Evolutionary conservation across 352 stramenopile genomes (phyloP), one percentile per base, ranked within the genome.

Genomic region (Elongisporangium undulatum): DNA sequence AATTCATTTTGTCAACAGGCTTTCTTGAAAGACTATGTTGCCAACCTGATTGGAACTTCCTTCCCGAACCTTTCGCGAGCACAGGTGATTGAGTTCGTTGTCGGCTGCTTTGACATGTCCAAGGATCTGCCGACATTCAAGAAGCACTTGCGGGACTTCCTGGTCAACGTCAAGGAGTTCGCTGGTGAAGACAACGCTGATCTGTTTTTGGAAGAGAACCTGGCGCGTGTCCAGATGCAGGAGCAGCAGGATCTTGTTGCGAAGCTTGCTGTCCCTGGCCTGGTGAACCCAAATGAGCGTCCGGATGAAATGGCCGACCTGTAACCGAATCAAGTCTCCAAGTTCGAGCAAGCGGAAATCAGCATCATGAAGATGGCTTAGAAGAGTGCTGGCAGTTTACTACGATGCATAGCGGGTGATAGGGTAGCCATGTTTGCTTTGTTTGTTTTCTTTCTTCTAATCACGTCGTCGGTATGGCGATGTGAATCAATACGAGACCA

Each of bases 131-230:
- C 86, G 51, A 92, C 93, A 49, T 99, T 99, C 80, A 99, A 99
- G 83, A 98, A 97, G 60, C 97, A 99, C 73, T 70, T 99, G 64
- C 90, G 98, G 63, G 97, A 99, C 73, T 99, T 99, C 80, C 87
- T 99, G 24, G 97, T 99, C 56, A 95, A 98, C 64, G 83, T 99
- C 56, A 99, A 93, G 69, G 97, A 99, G 72, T 99, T 99, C 74
- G 97, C 85, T 8, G 82, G 85, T 4, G 96, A 99, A 80, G 96
- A 99, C 75, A 99, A 99, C 71, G 90, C 87, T 41, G 96, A 98
- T 51, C 76, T 99, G 55, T 99, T 96, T 74, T 72, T 95, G 49
- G 97, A 99, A 75, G 97, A 99, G 71, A 94, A 90, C 62, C 75
- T 98, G 53, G 84, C 83, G 52, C 84, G 91, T 55, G 85, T 82